Percentiles rank a stretch among this genome's conserved stretches.
phyloP scores from a whole-genome alignment of 768 basidiomycete species.

The Suillus alpinus region DNA sequence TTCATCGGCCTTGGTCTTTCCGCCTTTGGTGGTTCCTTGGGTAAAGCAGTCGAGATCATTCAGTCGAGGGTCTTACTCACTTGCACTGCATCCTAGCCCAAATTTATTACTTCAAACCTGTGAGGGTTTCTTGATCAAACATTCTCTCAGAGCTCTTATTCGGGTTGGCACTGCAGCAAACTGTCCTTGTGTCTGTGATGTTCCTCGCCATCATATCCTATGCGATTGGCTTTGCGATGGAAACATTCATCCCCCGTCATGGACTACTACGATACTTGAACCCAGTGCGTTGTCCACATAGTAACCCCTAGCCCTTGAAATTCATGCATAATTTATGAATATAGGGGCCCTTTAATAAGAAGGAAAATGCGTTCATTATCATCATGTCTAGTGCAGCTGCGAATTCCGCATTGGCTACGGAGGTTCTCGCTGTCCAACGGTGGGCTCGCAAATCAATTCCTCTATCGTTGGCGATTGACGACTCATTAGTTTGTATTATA shows the following conservation, averaged over 20 bases:
- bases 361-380: conserved; percentile 56
- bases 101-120: conserved; percentile 63
- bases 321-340: neutral
- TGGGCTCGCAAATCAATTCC: neutral
- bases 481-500: conserved; percentile 38
- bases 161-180: conserved; percentile 37
- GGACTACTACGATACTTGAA: conserved; percentile 51
- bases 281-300: conserved; percentile 28
- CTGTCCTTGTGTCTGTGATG: conserved; percentile 49
- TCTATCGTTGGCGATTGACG: neutral
- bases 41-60: conserved; percentile 20
- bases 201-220: conserved; percentile 52
- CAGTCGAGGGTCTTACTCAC: conserved; percentile 8
- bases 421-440: conserved; percentile 52
- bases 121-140: conserved; percentile 16
- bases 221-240: conserved; percentile 45
- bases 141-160: neutral
- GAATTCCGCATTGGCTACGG: conserved; percentile 51
- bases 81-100: conserved; percentile 34
- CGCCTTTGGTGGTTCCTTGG: conserved; percentile 49
- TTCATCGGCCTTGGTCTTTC: conserved; percentile 54
- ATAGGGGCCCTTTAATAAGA: conserved; percentile 59
- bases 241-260: conserved; percentile 42
- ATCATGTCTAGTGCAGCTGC: conserved; percentile 58
- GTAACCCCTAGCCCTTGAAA: neutral